Percentiles rank a stretch among this genome's conserved stretches.
Conservation (phyloP, 306 rosid genomes). For the Castanea crenata region DNA sequence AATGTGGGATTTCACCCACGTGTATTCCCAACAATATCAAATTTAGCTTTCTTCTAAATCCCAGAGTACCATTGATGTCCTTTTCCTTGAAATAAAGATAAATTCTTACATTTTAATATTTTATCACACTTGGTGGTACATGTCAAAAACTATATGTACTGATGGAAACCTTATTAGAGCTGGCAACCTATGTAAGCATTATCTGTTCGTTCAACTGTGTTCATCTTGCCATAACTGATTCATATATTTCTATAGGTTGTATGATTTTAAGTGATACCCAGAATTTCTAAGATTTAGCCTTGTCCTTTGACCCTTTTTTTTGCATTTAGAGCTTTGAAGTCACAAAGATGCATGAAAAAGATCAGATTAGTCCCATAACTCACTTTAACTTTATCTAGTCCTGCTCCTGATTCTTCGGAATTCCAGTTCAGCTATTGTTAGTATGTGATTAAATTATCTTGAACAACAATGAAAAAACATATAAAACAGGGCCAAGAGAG, state of each 20-base stretch:
- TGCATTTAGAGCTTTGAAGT: not conserved
- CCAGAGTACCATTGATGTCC: slow-evolving; percentile 4
- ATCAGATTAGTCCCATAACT: not conserved
- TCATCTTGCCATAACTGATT: not conserved
- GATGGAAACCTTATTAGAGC: not conserved
- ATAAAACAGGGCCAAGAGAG: not conserved
- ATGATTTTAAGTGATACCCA: not conserved
- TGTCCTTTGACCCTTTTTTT: not conserved
- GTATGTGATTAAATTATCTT: not conserved
- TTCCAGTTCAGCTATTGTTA: not conserved
- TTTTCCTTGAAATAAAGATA: not conserved
- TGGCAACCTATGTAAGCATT: not conserved
- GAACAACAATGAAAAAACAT: not conserved
- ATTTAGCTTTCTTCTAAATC: not conserved
- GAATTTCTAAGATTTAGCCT: not conserved
- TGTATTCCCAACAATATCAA: not conserved
- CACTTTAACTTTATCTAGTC: not conserved
- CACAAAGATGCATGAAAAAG: not conserved
- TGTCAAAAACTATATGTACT: not conserved
- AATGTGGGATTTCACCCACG: too few species aligned
- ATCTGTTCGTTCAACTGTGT: not conserved
- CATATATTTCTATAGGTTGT: not conserved
- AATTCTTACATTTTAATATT: not conserved
- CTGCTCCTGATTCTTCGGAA: not conserved
- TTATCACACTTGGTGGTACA: not conserved